Evolutionary conservation across 2,329 filamentous ascomycete genomes (phyloP).

Genomic region (Epichloe hybrida): DNA sequence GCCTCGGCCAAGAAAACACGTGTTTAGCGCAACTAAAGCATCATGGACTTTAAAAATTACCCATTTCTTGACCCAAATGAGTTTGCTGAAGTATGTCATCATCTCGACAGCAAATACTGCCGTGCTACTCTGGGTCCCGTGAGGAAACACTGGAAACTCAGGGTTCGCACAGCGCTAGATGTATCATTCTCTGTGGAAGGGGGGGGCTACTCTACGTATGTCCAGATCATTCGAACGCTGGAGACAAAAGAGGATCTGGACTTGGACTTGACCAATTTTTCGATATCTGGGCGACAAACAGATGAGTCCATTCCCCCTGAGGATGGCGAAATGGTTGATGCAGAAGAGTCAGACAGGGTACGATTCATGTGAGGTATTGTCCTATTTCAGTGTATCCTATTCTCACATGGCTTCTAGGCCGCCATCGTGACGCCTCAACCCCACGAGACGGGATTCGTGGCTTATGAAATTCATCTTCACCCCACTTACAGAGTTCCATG

Average conservation of each 20-base stretch:
- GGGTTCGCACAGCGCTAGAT: conserved; percentile 37
- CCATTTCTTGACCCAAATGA: conserved; percentile 48
- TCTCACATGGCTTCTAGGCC: conserved; percentile 22
- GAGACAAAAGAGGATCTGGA: conserved; percentile 33
- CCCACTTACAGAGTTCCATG: conserved; percentile 63
- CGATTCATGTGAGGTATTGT: conserved; percentile 3
- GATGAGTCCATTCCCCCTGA: conserved; percentile 13
- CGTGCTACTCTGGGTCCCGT: conserved; percentile 42
- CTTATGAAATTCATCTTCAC: conserved; percentile 64
- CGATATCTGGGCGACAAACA: conserved; percentile 21
- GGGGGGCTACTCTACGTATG: conserved; percentile 34
- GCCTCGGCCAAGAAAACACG: no score
- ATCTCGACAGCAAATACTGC: conserved; percentile 45
- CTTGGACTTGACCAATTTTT: conserved; percentile 30
- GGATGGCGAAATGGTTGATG: conserved; percentile 35
- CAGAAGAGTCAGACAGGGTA: conserved; percentile 40
- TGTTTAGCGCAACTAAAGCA: background rate
- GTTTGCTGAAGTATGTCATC: conserved; percentile 51
- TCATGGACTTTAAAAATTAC: conserved; percentile 38
- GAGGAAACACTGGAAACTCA: conserved; percentile 41
- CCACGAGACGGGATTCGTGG: conserved; percentile 34
- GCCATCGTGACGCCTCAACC: conserved; percentile 21
- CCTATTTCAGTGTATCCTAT: conserved; percentile 7
- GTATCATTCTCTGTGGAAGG: conserved; percentile 26
- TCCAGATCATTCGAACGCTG: conserved; percentile 43